Evolutionary conservation across 768 basidiomycete genomes (phyloP), one percentile per base, ranked within the genome.

Genomic region (Lyophyllum atratum): DNA sequence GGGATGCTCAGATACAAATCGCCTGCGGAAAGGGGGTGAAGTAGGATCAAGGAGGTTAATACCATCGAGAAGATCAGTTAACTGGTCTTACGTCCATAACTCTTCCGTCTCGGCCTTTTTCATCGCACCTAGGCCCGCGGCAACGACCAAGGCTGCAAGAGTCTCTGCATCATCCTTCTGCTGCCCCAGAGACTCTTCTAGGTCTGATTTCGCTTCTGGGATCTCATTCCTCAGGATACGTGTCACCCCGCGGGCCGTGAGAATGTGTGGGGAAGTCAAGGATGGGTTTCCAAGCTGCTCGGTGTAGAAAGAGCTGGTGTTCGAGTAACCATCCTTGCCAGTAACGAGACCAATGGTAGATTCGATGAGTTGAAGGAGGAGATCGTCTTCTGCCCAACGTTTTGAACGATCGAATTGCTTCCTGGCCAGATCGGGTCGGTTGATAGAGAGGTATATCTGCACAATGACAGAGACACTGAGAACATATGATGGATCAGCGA

Each of bases 361-460:
- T 75, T 98, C 95, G 58, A 95, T 93, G 61, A 89, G 82, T 68
- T 96, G 94, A 19, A 98, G 77, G 34, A 98, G 81, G 17, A 93
- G 82, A 66, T 94, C 90, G 69, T 97, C 95, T 68, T 95, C 94
- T 7, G 91, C 91, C 80, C 87, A 92, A 52, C 81, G 83, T 72
- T 94, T 90, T 24, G 92, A 90, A 22, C 86, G 82, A 29, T 91
- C 87, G 67, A 92, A 89, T 65, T 92, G 89, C 66, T 87, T 90
- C 72, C 87, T 90, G 25, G 95, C 95, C 37, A 95, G 83, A 74
- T 92, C 93, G 31, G 87, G 77, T 40, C 95, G 87, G 70, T 91
- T 84, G 55, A 95, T 92, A n/a, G 92, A 92, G 34, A 98, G 85
- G 68, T 94, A 92, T 49, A 96, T 84, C 67, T 96, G 92, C 12